Base-by-base conservation (phyloP, 2,329 filamentous ascomycete genomes). In the Exophiala lecanii-corni region DNA sequence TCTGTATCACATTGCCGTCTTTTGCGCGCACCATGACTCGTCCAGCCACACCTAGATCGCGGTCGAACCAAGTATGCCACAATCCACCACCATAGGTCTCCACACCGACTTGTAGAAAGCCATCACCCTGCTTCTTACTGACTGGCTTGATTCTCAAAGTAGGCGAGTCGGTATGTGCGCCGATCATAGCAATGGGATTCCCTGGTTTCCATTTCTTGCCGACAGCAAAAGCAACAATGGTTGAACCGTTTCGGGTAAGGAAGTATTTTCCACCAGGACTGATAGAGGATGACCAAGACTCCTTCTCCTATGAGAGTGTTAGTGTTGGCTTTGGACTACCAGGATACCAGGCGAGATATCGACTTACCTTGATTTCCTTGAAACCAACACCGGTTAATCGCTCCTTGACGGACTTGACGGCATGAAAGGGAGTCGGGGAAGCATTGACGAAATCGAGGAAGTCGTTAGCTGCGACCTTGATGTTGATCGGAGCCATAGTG, bases 1-100 rank as follows among this genome's bases (percentile, higher is more conserved):
- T 89, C 68, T 88, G 84, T 50, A 82, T 78, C 53, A 94, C 86
- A 52, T 77, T 81, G 39, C 85, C 86, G 45, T 85, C 76, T 35
- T 75, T 76, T 44, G 82, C 81, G 56, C 78, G 81, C 43, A 92
- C 86, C 72, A 97, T 82, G 10, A 86, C 86, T 47, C 92, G 78
- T 6, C 92, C 92, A 21, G 92, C 92, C 41, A 97, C 81, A 57
- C 86, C 85, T 50, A 98, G 72, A 63, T 98, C 92, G 38, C 92
- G 82, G 65, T 98, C 92, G 61, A 98, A 98, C 92, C 81, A 98
- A 35, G 87, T 94, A 67, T 96, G 89, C 91, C 91, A 97, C 59
- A 97, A 82, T 43, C 92, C 92, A 49, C 92, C 92, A 40, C 92
- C 92, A 61, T 98, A 98, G 2, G 88, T 91, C 73, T 98, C 92